Conservation (phyloP, 257 asterid genomes). For the Orobanche coerulescens region DNA sequence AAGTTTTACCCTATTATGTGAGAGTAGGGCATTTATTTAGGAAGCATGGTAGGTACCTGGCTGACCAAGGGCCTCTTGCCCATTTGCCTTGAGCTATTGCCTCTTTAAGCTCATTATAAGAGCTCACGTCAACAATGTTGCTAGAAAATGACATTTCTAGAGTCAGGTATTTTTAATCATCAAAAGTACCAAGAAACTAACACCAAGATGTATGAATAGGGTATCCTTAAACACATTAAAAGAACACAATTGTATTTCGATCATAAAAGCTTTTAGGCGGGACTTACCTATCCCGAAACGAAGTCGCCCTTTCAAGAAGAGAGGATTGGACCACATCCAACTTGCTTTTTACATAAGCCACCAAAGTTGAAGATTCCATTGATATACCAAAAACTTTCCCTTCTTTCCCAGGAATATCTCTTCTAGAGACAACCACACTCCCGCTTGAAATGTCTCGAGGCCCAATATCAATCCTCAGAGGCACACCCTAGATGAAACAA, state of each 20-base stretch:
- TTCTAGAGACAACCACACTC: slow-evolving; percentile 76
- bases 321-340: slow-evolving; percentile 79
- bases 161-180: slow-evolving; percentile 22
- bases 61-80: slow-evolving; percentile 99
- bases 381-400: slow-evolving; percentile 93
- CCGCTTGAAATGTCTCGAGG: slow-evolving; percentile 85
- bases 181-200: background rate
- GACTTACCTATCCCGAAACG: slow-evolving; percentile 71
- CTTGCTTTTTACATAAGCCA: slow-evolving; percentile 51
- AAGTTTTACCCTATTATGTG: no score
- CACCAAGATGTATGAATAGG: no score
- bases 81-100: slow-evolving; percentile 89
- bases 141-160: slow-evolving; percentile 29
- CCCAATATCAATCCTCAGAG: slow-evolving; percentile 89
- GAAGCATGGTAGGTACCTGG: slow-evolving; percentile 44
- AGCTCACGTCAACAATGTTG: slow-evolving; percentile 81
- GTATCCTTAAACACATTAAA: no score
- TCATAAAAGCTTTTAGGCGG: background rate
- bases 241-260: background rate
- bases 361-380: slow-evolving; percentile 70
- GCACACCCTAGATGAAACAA: slow-evolving; percentile 73
- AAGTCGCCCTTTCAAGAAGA: slow-evolving; percentile 58
- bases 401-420: slow-evolving; percentile 94
- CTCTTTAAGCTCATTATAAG: slow-evolving; percentile 83
- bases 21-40: background rate